phyloP scores from a whole-genome alignment of 2,329 filamentous ascomycete genomes.

The Phialocephala sp. region DNA sequence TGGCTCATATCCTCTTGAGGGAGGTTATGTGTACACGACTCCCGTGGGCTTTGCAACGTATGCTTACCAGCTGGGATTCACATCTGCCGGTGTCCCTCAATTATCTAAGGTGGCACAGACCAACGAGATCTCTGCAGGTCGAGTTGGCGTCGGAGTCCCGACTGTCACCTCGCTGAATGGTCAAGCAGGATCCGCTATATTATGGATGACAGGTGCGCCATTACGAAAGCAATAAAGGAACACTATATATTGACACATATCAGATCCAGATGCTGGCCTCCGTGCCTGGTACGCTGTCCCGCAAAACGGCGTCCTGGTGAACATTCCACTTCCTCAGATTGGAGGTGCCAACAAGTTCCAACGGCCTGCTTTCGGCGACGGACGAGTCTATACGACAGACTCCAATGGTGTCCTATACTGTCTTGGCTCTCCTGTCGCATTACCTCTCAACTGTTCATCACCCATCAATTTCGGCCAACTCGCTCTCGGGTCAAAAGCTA shows the following conservation, averaged over 20 bases:
- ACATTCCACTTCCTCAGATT: slow-evolving; percentile 44
- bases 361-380: slow-evolving; percentile 48
- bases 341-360: slow-evolving; percentile 46
- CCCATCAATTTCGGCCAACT: slow-evolving; percentile 45
- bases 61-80: slow-evolving; percentile 30
- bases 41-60: slow-evolving; percentile 1
- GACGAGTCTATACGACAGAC: slow-evolving; percentile 42
- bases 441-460: slow-evolving; percentile 46
- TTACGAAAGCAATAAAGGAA: neutral
- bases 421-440: slow-evolving; percentile 45
- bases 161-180: slow-evolving; percentile 46
- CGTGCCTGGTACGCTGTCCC: slow-evolving; percentile 43
- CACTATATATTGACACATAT: neutral
- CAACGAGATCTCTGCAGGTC: slow-evolving; percentile 39
- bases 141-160: slow-evolving; percentile 44
- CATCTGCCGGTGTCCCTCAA: slow-evolving; percentile 35
- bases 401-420: slow-evolving; percentile 38
- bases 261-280: slow-evolving; percentile 44
- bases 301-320: slow-evolving; percentile 42
- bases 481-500: slow-evolving; percentile 38
- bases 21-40: slow-evolving; percentile 19
- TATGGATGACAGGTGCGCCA: slow-evolving; percentile 44
- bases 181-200: slow-evolving; percentile 44
- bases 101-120: slow-evolving; percentile 44
- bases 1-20: slow-evolving; percentile 21